Evolutionary conservation across 2,329 filamentous ascomycete genomes (phyloP).

Genomic region (Lachnellula hyalina): DNA sequence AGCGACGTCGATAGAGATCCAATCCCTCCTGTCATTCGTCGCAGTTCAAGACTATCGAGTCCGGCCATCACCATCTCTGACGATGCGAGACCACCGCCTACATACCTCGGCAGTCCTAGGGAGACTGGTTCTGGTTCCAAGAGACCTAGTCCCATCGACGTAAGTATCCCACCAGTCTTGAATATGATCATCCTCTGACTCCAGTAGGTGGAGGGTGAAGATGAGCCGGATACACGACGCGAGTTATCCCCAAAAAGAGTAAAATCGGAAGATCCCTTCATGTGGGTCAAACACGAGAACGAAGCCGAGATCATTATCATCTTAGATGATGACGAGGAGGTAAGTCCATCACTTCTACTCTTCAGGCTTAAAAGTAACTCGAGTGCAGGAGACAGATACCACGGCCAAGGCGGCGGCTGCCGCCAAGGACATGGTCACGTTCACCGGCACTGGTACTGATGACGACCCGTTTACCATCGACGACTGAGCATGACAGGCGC

Average conservation of each 20-base stretch:
- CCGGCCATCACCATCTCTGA: neutral
- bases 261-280: neutral
- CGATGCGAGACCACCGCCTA: neutral
- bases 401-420: neutral
- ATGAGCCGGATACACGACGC: neutral
- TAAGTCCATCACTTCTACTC: neutral
- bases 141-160: neutral
- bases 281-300: neutral
- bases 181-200: neutral
- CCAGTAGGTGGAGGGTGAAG: neutral
- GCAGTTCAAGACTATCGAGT: neutral
- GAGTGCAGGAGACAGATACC: no score
- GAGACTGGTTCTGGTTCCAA: neutral
- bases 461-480: neutral
- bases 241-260: neutral
- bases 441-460: neutral
- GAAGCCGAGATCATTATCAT: neutral
- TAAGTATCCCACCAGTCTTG: neutral
- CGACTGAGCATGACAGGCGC: neutral
- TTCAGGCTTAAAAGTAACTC: no score
- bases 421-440: neutral
- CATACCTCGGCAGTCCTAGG: no score
- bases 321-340: neutral
- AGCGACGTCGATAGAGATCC: neutral
- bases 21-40: neutral